Evolutionary conservation across 1,284 basidiomycete genomes (phyloP), one percentile per base, ranked within the genome.

Genomic region (Sanghuangporus weigelae): DNA sequence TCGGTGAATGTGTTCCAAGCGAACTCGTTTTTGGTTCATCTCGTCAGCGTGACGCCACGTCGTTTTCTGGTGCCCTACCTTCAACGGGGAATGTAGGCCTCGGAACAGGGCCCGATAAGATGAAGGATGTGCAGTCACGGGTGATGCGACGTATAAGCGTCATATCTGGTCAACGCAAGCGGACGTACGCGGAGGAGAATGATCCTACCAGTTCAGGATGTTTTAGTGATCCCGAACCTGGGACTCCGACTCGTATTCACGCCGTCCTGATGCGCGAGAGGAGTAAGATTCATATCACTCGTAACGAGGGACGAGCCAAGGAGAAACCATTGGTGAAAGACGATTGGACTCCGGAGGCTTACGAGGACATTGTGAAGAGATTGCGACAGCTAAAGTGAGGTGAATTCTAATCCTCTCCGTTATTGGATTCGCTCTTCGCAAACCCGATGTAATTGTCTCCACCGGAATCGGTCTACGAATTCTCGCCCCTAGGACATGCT

Each of bases 311-410:
- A 23, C 12, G 56, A 14, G 39, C 11, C 38, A 57, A 26, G 56
- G 40, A 57, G 39, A 57, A 16, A 31, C 59, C 62, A 19, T 31
- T 60, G 4, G 57, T 57, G 1, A 58, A 63, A 8, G 61, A 60
- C 31, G 65, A 66, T 26, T 66, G 65, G 65, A 63, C 59, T 4
- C 58, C 62, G 19, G 65, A 63, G 44, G 62, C 61, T 14, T 66
- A 66, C 26, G 56, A 66, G 57, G 58, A 66, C 21, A 62, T 66
- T 36, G 65, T 66, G 7, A 50, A 38, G 62, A 50, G 65, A n/a
- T 44, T 66, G 36, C 57, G 65, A 51, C 35, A 26, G 54, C 49
- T 65, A 7, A 65, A 65, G 49, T 58, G 42, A 50, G 19, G 7
- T 31, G 44, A n/a, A 35, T 31, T 26, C 3, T 26, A 16, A 6